Base-by-base conservation (phyloP, 2,329 filamentous ascomycete genomes). In the Arthrinium puccinioides region DNA sequence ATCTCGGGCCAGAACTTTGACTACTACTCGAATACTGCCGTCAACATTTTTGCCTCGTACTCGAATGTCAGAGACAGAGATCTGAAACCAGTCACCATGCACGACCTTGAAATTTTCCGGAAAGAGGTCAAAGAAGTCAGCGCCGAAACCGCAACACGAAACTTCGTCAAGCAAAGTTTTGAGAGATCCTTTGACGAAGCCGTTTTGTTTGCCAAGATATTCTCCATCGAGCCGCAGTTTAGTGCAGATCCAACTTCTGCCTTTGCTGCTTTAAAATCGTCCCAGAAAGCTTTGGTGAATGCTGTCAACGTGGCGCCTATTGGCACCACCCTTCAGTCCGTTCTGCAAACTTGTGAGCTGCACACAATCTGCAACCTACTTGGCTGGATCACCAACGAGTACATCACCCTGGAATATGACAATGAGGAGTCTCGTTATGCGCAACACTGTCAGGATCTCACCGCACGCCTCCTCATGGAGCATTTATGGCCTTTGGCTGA, bases 131-230 rank as follows among this genome's bases (percentile, higher is more conserved):
- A 72, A 41, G 65, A 59, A 8, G 50, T 60, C 1, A 70, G 69
- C 3, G 48, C 69, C 2, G 74, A 79, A 48, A 74, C 73, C 3
- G 74, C 73, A 4, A 67, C 67, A 11, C 64, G 75, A 20, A 78
- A 74, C 45, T 74, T 69, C 38, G 65, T 79, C 44, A 79, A 79
- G 50, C 74, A 79, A 51, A 69, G 64, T 37, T 77, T 78, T 38
- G 75, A 79, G 48, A 66, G 72, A 19, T 67, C 74, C 3, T 74
- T 70, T 46, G 69, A 70, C 40, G 75, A 79, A 48, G 64, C 69
- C 19, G 62, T 56, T 15, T 53, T 79, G 3, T 76, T 79, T 41
- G 50, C 61, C 21, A 72, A 67, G 42, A 61, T 79, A n/a, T 79
- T 79, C 43, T 63, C 64, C 18, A 59, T 79, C 26, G 72, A 77